Evolutionary conservation across 129 eudicot genomes (phyloP), one percentile per base, ranked within the genome.

Genomic region (Flaveria robusta): DNA sequence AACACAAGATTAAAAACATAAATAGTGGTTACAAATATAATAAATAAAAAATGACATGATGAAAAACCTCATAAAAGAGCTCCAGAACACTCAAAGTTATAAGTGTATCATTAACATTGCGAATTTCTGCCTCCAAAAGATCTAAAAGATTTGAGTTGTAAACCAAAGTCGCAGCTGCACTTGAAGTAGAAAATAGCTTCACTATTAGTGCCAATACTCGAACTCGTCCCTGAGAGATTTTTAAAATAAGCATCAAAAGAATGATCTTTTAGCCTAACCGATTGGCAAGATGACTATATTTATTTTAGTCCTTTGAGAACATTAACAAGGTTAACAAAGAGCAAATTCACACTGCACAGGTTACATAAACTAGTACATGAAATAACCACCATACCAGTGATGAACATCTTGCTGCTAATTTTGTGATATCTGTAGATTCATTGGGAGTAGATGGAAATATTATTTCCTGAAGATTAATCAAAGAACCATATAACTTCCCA

Each of bases 111-210:
- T 81, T 86, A 51, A 76, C 75, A 74, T 82, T 86, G 66, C 78
- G 83, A 42, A 89, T 83, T 87, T 91, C 97, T 78, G 81, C 84
- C 83, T 88, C 98, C 65, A 94, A 66, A 22, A 88, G 82, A 75
- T 80, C 76, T 27, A 94, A 91, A 77, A 94, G 91, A 81, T 86
- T 79, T 65, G 93, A 87, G 77, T 82, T 86, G 84, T 84, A 86
- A 77, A 94, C 77, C 81, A 88, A 81, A 49, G 93, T 81, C 81
- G 98, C 98, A 70, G 88, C 90, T 47, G 90, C 79, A 27, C 72
- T 88, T 41, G 98, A 94, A 55, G 86, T 78, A 46, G 97, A 94
- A 86, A 94, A 94, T 39, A 94, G 89, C 82, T 87, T 94, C 88
- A 91, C 98, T 27, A 91, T 81, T 81, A 94, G 81, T 18, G 97